Conservation (phyloP, 805 yeast genomes). For the Dipodascus albidus region DNA sequence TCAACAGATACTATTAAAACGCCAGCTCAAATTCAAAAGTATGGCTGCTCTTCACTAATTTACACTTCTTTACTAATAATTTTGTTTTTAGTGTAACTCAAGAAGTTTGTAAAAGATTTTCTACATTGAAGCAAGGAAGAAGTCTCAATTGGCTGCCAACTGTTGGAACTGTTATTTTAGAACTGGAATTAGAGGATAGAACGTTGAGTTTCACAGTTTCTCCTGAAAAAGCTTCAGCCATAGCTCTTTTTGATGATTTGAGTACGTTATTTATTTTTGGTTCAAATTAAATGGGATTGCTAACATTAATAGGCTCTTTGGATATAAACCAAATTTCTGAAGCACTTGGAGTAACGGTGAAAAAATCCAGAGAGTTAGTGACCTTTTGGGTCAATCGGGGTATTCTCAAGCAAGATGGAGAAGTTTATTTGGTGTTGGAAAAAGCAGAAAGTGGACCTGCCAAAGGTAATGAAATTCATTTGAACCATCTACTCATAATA, state of each 20-base stretch:
- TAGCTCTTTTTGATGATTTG: constrained; percentile 34
- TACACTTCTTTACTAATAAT: not conserved
- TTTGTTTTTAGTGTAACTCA: constrained; percentile 24
- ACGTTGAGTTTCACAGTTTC: constrained; percentile 37
- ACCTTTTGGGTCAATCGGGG: constrained; percentile 2
- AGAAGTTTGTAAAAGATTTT: constrained; percentile 34
- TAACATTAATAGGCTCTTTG: not conserved
- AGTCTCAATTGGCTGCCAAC: constrained; percentile 44
- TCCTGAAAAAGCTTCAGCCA: constrained; percentile 60
- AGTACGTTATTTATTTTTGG: not conserved
- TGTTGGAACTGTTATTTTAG: constrained; percentile 51
- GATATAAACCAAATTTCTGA: not conserved
- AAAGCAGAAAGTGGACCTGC: not conserved
- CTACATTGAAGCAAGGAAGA: constrained; percentile 41
- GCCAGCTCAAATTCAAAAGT: constrained; percentile 35
- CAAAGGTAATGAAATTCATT: too few species aligned
- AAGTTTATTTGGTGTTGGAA: not conserved
- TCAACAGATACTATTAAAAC: constrained; percentile 33
- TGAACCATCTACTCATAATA: not conserved
- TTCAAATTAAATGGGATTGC: not conserved
- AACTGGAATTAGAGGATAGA: constrained; percentile 43
- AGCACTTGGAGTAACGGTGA: not conserved
- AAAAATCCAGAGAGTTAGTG: not conserved
- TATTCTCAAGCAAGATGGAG: not conserved
- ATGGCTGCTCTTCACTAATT: constrained; percentile 6